These are phyloP conservation scores for Candida ascalaphidarum DNA, from an alignment of 805 yeast species.

Conservation along the genomic window DNA sequence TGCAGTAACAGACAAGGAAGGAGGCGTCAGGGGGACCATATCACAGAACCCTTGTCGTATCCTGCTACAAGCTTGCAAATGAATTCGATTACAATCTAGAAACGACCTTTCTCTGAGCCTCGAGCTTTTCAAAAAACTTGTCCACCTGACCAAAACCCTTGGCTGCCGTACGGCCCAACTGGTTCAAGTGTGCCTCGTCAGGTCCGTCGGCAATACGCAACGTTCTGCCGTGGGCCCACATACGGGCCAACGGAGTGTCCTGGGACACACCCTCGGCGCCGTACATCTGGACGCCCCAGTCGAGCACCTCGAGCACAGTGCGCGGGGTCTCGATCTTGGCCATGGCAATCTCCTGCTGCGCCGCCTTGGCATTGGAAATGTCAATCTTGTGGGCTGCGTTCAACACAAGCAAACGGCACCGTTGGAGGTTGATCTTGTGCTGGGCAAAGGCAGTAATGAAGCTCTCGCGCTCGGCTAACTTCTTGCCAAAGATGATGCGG, in stretches of 20 bases:
- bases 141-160: constrained; percentile 29
- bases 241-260: constrained; percentile 48
- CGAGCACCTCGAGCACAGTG: constrained; percentile 41
- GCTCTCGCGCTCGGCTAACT: constrained; percentile 41
- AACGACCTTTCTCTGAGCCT: constrained; percentile 10
- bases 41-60: too few relatives aligned
- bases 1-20: too few relatives aligned
- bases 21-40: too few relatives aligned
- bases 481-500: constrained; percentile 44
- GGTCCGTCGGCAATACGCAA: constrained; percentile 64
- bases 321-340: constrained; percentile 59
- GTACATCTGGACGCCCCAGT: constrained; percentile 56
- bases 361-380: constrained; percentile 42
- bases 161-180: constrained; percentile 42
- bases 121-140: constrained; percentile 19
- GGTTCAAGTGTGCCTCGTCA: constrained; percentile 55
- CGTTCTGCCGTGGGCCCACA: constrained; percentile 45
- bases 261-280: constrained; percentile 62
- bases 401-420: constrained; percentile 45
- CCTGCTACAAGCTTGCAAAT: too few relatives aligned
- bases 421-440: constrained; percentile 44
- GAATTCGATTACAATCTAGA: constrained; percentile 14
- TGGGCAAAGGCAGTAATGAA: constrained; percentile 43
- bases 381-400: constrained; percentile 58
- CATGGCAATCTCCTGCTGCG: constrained; percentile 48